A percentile compares a stretch with the other conserved stretches of the same genome.
phyloP scores from a whole-genome alignment of 768 basidiomycete genomes.

The Mycena pura region DNA sequence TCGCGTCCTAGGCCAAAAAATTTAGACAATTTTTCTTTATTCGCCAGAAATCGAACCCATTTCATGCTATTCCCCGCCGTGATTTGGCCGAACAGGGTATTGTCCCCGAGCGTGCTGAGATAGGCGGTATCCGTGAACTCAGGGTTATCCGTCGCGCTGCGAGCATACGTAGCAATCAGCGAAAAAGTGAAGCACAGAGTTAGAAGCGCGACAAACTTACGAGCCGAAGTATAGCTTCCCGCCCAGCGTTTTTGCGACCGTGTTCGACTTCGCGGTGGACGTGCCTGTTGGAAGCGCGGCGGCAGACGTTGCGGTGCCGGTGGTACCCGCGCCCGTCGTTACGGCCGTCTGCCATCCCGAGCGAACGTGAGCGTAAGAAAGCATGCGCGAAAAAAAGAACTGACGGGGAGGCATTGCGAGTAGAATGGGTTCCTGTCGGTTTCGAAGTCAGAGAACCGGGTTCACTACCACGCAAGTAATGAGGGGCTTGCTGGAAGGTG shows the following conservation, averaged over 20 bases:
- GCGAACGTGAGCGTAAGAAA: not conserved
- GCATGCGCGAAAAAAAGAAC: not conserved
- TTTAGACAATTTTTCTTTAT: not conserved
- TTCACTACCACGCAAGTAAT: no score
- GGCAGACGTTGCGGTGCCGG: slow-evolving; percentile 11
- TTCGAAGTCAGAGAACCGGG: no score
- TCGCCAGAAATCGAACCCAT: slow-evolving; percentile 45
- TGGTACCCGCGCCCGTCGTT: not conserved
- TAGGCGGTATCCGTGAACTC: slow-evolving; percentile 50
- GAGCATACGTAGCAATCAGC: not conserved
- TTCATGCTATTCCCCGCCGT: slow-evolving; percentile 59
- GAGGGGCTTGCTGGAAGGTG: no score
- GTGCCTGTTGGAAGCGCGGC: slow-evolving; percentile 30
- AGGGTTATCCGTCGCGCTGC: slow-evolving; percentile 50
- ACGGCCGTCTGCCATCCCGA: not conserved
- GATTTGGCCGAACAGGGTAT: slow-evolving; percentile 48
- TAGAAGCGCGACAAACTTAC: not conserved
- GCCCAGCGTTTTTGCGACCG: slow-evolving; percentile 41
- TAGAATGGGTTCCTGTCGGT: slow-evolving; percentile 17
- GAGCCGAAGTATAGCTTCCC: slow-evolving; percentile 56
- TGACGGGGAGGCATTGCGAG: slow-evolving; percentile 19
- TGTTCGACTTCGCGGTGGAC: slow-evolving; percentile 38
- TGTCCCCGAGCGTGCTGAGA: slow-evolving; percentile 43
- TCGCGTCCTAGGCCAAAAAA: slow-evolving; percentile 49
- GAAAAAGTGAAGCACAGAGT: not conserved